Conservation (phyloP, 306 rosid species). For the Gillenia trifoliata region DNA sequence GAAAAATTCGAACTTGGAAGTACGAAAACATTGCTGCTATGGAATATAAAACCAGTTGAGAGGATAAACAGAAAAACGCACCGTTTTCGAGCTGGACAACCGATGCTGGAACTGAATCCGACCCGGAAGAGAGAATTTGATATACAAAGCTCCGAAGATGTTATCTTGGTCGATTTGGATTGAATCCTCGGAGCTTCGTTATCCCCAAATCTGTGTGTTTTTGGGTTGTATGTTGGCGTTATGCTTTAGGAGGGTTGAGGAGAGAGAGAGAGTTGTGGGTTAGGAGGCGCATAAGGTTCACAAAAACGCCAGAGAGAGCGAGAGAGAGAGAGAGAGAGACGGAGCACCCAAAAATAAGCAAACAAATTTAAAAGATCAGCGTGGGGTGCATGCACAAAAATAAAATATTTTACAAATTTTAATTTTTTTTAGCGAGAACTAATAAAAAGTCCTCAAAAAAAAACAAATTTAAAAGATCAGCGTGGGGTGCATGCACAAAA, state of each 20-base stretch:
- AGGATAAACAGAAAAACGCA: background rate
- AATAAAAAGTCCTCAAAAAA: no score
- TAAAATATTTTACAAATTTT: no score
- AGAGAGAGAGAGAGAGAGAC: no score
- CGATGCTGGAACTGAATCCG: background rate
- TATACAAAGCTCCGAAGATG: background rate
- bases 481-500: no score
- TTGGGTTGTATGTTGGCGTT: background rate
- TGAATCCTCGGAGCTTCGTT: conserved; percentile 5
- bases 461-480: no score
- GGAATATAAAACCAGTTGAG: background rate
- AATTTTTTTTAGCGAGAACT: no score
- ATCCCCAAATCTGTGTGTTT: background rate
- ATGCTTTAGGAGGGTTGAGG: background rate
- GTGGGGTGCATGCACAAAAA: no score
- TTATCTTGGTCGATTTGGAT: background rate
- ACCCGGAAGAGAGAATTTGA: background rate
- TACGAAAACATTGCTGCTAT: background rate
- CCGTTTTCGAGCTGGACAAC: background rate
- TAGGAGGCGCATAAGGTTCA: background rate
- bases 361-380: no score
- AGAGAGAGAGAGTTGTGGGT: background rate
- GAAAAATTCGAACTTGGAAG: background rate
- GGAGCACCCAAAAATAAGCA: no score
- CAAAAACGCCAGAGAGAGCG: no score